Percentiles rank a stretch among this genome's conserved stretches.
Conservation (phyloP, 345 rosid genomes). For the Eucalyptus curtisii region DNA sequence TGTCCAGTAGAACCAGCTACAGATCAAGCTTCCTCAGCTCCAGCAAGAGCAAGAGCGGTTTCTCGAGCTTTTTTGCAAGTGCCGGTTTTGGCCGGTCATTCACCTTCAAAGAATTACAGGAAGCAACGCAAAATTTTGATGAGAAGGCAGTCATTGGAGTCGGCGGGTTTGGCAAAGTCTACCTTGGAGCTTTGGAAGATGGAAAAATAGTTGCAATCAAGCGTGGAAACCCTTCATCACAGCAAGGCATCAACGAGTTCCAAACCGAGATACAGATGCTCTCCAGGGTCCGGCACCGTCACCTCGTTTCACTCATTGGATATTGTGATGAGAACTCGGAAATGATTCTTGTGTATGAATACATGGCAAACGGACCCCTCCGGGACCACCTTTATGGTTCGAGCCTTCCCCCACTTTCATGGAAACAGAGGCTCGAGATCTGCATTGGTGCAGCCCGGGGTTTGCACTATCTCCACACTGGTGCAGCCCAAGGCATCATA, state of each 20-base stretch:
- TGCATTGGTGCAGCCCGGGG: constrained; percentile 85
- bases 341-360: constrained; percentile 89
- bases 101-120: constrained; percentile 46
- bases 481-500: constrained; percentile 66
- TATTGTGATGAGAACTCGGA: constrained; percentile 67
- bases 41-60: constrained; percentile 35
- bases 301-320: constrained; percentile 69
- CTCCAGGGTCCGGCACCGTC: constrained; percentile 75
- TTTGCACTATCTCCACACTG: constrained; percentile 73
- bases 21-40: constrained; percentile 50
- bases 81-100: constrained; percentile 55
- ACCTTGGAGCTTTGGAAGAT: constrained; percentile 47
- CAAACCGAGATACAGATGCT: constrained; percentile 86
- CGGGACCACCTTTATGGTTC: constrained; percentile 78
- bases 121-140: constrained; percentile 54
- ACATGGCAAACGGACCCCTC: constrained; percentile 75
- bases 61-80: constrained; percentile 44
- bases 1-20: constrained; percentile 48
- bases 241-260: constrained; percentile 79
- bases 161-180: constrained; percentile 88
- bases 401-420: constrained; percentile 33
- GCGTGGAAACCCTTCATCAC: constrained; percentile 56
- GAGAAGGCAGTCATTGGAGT: constrained; percentile 68
- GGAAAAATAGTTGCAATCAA: constrained; percentile 60
- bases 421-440: constrained; percentile 78